Evolutionary conservation across 805 yeast species (phyloP).

Genomic region (Cephaloascus fragrans): DNA sequence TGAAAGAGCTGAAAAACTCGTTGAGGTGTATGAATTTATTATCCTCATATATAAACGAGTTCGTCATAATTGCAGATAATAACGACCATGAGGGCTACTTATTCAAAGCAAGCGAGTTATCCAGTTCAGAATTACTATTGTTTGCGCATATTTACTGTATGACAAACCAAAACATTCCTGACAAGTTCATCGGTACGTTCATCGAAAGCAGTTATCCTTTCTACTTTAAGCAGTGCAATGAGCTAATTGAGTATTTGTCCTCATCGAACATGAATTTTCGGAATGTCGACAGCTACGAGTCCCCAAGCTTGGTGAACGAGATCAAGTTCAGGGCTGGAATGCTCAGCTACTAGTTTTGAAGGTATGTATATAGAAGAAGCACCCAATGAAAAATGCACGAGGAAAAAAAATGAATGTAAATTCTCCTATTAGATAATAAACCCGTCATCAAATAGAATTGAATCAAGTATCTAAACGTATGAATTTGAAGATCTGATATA

Average conservation of each 20-base stretch:
- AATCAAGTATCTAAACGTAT: not conserved
- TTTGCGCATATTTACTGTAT: slow-evolving; percentile 25
- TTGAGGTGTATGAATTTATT: slow-evolving; percentile 19
- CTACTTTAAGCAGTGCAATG: too few relatives aligned
- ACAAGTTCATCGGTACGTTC: slow-evolving; percentile 26
- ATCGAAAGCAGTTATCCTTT: slow-evolving; percentile 20
- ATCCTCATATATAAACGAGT: slow-evolving; percentile 10
- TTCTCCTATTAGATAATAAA: not conserved
- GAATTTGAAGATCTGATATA: not conserved
- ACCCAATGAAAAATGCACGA: not conserved
- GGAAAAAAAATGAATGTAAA: not conserved
- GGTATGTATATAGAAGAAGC: not conserved
- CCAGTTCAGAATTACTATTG: slow-evolving; percentile 26
- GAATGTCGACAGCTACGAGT: not conserved
- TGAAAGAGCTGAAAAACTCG: slow-evolving; percentile 22
- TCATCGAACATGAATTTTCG: too few relatives aligned
- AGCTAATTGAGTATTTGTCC: too few relatives aligned
- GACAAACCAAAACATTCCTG: slow-evolving; percentile 24
- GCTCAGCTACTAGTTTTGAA: not conserved
- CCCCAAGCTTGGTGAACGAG: not conserved
- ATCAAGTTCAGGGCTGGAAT: not conserved
- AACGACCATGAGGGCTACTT: not conserved
- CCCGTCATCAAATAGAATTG: not conserved
- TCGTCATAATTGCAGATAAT: slow-evolving; percentile 7
- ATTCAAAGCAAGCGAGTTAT: slow-evolving; percentile 4